phyloP scores from a whole-genome alignment of 148 eudicot species.

The Heliamphora exappendiculata region DNA sequence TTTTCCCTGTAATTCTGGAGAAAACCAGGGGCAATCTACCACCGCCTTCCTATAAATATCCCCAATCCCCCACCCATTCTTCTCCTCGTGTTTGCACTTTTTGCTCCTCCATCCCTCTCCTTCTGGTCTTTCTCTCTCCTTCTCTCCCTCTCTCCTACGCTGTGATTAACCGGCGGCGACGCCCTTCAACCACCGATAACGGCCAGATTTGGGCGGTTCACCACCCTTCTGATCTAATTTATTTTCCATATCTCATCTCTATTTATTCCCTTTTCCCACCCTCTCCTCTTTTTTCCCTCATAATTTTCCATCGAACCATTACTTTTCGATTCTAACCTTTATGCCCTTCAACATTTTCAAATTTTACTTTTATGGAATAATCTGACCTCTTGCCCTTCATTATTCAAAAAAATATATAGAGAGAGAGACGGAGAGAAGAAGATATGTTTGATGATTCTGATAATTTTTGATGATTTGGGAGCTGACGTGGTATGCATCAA shows the following conservation, averaged over 20 bases:
- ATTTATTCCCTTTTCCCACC: background rate
- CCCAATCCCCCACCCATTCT: background rate
- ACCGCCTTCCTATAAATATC: constrained; percentile 4
- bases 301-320: background rate
- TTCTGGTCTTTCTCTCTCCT: background rate
- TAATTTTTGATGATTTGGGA: background rate
- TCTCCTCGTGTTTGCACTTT: background rate
- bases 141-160: background rate
- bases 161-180: background rate
- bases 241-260: background rate
- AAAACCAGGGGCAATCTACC: constrained; percentile 4
- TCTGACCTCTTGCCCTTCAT: background rate
- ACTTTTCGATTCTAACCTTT: background rate
- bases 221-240: background rate
- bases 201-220: constrained; percentile 3
- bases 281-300: background rate
- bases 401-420: background rate
- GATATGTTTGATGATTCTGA: background rate
- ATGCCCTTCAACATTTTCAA: background rate
- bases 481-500: constrained; percentile 25
- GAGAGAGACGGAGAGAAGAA: background rate
- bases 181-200: constrained; percentile 3
- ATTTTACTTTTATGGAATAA: background rate
- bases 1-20: constrained; percentile 5
- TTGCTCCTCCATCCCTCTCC: background rate